Percentiles rank a stretch among this genome's conserved stretches.
phyloP scores from a whole-genome alignment of 495 filamentous ascomycete species.

The Neurospora sp. region DNA sequence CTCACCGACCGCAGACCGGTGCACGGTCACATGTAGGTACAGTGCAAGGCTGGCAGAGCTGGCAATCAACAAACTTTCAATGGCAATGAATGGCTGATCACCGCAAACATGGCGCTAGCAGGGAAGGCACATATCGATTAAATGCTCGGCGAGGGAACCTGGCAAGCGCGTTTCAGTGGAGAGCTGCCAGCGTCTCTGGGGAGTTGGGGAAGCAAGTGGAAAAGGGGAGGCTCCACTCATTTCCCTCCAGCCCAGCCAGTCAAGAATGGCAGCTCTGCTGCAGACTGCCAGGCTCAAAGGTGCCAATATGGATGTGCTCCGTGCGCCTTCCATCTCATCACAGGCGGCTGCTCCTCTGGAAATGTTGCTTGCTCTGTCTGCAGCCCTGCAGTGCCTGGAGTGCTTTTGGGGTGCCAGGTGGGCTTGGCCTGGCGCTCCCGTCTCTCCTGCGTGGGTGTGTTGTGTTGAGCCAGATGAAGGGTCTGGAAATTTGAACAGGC shows the following conservation, averaged over 20 bases:
- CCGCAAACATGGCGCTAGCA: not conserved
- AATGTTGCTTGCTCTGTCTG: not conserved
- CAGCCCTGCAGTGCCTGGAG: constrained; percentile 1
- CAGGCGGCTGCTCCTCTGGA: not conserved
- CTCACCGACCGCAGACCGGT: not conserved
- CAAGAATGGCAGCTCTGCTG: not conserved
- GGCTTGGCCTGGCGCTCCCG: constrained; percentile 14
- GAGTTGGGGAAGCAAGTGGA: constrained; percentile 11
- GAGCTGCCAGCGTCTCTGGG: constrained; percentile 14
- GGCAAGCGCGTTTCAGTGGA: constrained; percentile 3
- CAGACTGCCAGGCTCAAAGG: not conserved
- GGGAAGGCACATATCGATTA: not conserved
- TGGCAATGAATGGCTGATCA: not conserved
- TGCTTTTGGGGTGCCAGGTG: not conserved
- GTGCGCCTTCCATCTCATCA: not conserved
- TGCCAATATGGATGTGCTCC: not conserved
- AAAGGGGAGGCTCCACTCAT: constrained; percentile 14
- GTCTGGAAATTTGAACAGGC: constrained; percentile 30
- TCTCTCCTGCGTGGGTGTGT: not conserved
- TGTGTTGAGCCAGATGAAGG: not conserved
- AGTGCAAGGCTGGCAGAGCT: not conserved
- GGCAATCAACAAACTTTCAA: not conserved
- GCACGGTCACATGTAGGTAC: not conserved
- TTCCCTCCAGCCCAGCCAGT: not conserved
- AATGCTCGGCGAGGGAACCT: constrained; percentile 8